These are phyloP conservation scores for Aspergillus niger DNA, from an alignment of 2,329 filamentous ascomycete species.

Conservation along the genomic window DNA sequence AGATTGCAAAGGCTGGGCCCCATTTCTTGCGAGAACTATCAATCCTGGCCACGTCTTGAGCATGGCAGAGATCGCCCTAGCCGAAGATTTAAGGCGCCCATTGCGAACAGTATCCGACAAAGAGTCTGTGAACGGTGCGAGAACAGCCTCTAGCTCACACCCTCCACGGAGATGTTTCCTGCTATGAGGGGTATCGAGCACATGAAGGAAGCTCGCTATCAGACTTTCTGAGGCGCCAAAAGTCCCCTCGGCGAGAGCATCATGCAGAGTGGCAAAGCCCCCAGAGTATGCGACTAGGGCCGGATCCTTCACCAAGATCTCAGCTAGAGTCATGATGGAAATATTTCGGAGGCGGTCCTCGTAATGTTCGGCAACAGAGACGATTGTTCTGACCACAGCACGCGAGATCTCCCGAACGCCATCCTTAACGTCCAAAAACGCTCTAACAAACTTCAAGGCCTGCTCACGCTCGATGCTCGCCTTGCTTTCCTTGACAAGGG, in stretches of 20 bases:
- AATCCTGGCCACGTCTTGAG: conserved; percentile 93
- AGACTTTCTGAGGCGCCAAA: conserved; percentile 93
- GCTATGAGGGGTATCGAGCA: conserved; percentile 80
- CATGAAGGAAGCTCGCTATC: conserved; percentile 81
- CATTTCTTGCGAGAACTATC: conserved; percentile 83
- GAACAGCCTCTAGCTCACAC: conserved; percentile 83
- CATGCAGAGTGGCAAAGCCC: conserved; percentile 83
- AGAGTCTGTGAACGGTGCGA: conserved; percentile 91
- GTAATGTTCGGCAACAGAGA: conserved; percentile 82
- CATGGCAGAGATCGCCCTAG: conserved; percentile 87
- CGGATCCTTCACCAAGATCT: conserved; percentile 86
- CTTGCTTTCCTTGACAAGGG: conserved; percentile 92
- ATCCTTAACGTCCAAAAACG: conserved; percentile 93
- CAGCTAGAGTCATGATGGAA: conserved; percentile 87
- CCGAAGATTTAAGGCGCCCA: conserved; percentile 77
- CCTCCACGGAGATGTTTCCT: conserved; percentile 83
- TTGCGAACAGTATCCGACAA: conserved; percentile 57
- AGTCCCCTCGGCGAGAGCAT: conserved; percentile 83
- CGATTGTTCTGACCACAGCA: conserved; percentile 83
- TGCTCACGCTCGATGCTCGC: conserved; percentile 97
- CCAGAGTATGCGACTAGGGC: conserved; percentile 78
- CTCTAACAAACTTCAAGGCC: conserved; percentile 91
- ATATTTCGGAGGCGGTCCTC: conserved; percentile 87
- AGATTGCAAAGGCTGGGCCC: conserved; percentile 81
- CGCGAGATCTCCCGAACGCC: conserved; percentile 85